phyloP scores from a whole-genome alignment of 192 early-diverging fungal species.

The Backusella liffmaniae region DNA sequence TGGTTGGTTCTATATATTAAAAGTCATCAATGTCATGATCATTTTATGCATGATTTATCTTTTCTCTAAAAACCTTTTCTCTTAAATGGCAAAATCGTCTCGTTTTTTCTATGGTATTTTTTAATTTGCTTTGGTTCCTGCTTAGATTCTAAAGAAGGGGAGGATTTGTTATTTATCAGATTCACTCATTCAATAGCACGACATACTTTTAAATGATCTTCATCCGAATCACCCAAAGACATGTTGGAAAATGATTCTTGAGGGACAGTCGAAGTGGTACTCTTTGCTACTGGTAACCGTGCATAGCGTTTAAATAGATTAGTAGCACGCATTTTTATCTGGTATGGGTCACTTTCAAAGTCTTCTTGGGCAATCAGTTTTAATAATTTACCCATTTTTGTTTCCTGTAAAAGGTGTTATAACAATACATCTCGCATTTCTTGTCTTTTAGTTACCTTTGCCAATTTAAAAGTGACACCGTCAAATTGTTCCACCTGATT shows the following conservation, averaged over 20 bases:
- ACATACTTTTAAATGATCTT: conserved; percentile 20
- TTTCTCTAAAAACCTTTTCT: not conserved
- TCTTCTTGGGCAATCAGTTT: conserved; percentile 31
- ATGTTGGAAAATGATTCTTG: conserved; percentile 14
- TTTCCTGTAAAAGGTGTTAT: conserved; percentile 25
- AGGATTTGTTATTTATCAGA: not conserved
- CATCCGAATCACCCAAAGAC: conserved; percentile 18
- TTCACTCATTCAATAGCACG: not conserved
- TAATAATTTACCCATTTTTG: conserved; percentile 37
- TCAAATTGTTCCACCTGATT: conserved; percentile 32
- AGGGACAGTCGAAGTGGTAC: not conserved
- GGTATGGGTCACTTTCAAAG: conserved; percentile 15
- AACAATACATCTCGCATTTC: too few relatives aligned
- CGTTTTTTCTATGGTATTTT: conserved; percentile 21
- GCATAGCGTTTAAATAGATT: conserved; percentile 18
- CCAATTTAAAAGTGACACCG: conserved; percentile 33
- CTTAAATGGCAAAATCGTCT: not conserved
- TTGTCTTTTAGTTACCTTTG: conserved; percentile 20
- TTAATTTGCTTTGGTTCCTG: conserved; percentile 13
- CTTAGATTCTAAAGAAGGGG: conserved; percentile 3
- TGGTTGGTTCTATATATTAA: not conserved
- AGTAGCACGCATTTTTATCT: conserved; percentile 14
- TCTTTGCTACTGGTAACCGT: not conserved
- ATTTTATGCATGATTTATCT: not conserved
- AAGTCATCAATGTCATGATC: not conserved